Base-by-base conservation (phyloP, 2,329 filamentous ascomycete species). In the Monilinia fructicola region DNA sequence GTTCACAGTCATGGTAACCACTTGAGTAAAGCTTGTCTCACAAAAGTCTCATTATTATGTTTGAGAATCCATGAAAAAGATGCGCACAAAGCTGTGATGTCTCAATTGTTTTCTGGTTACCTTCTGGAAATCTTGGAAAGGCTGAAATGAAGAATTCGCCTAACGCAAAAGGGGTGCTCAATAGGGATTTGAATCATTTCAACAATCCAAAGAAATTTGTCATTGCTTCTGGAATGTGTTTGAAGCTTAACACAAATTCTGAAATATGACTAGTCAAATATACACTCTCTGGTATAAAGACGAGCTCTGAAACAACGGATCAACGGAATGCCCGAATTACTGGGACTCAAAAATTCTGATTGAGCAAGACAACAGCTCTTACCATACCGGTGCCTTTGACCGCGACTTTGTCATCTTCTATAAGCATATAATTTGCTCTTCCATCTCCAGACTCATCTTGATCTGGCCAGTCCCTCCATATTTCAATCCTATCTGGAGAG, bases 401-500 rank as follows among this genome's bases (percentile, higher is more conserved):
- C 7, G 50, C 44, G 28, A 73, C 46, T 23, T 23, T 18, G 6
- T 35, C 4, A 40, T 38, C 31, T 18, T 14, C 31, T 11, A 65
- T 10, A 2, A 48, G 5, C 28, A 65, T 28, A 10, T 9, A 38
- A 10, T 65, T 26, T 40, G 4, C 28, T 38, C 23, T 26, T 23
- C 21, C 31, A 21, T 40, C 38, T 28, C 38, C 54, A 23, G 16
- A 26, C 10, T 59, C 44, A 5, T 31, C 35, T 31, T 52, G 38
- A 6, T 84, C 82, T 0, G 87, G 87, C 77, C 82, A 85, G 75
- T 94, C 91, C 65, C 89, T 79, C 91, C 91, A 94, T 6, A 93
- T 81, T 76, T 93, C 88, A 2, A 88, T 76, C 28, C 68, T 55
- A 0, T 71, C 70, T 35, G 23, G 23, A 64, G 42, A 40, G n/a